Evolutionary conservation across 208 protist species (phyloP), one percentile per base, ranked within the genome.

Genomic region (Leishmania tropica): DNA sequence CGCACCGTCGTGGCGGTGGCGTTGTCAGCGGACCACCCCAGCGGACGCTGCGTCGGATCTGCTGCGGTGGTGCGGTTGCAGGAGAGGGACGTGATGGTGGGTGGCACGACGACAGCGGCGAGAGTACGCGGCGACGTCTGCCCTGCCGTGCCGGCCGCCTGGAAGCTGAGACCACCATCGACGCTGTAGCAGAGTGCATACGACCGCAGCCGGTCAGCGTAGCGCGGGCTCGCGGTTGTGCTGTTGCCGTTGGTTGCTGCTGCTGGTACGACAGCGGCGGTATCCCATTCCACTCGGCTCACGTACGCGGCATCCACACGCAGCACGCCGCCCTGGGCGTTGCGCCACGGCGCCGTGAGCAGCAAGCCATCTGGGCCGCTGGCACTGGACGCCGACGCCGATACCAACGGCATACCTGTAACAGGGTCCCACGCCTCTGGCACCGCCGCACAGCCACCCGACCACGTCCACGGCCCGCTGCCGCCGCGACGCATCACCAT

Each of bases 101-200:
- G 85, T 7, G 85, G 85, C 75, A 86, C 68, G 8, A 88, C 79
- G 42, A 86, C 75, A 17, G 68, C 81, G 15, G 62, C 78, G 45
- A 78, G 68, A n/a, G 10, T n/a, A 53, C 60, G 51, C 45, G 68
- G 19, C 37, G 47, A 28, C 65, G 70, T 54, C 42, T 40, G 8
- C 28, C 35, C 74, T n/a, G 60, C 53, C 7, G 68, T 62, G 13
- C 80, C 88, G 35, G 85, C 88, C 4, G 72, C 54, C 53, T 81
- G 77, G 79, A 92, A 96, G 72, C 75, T 89, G 21, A 94, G 77
- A 13, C 92, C 92, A 45, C 76, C 76, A 78, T 96, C 84, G 2
- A 93, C 75, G 79, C 92, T 96, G 88, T 89, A 94, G 78, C 92
- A 96, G 42, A 94, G 47, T 31, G 70, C 48, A 62, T 89, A 90